A percentile compares a stretch with the other conserved stretches of the same genome.
Evolutionary conservation across 768 basidiomycete genomes (phyloP).

Genomic region (Amanita thiersii): DNA sequence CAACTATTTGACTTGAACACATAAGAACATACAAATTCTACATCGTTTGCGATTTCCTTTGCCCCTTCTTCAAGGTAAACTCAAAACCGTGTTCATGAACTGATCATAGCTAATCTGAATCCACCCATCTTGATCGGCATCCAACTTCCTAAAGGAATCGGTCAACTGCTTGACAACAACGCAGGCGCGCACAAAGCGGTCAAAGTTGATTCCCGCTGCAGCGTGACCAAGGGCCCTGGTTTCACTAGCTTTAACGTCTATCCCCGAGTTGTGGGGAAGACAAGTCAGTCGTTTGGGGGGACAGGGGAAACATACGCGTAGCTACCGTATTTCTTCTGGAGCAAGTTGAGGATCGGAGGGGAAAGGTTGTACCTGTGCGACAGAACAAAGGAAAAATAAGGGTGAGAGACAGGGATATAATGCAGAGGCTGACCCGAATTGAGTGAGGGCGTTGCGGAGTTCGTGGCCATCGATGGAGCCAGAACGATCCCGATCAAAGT

Average conservation of each 20-base stretch:
- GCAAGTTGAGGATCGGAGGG: constrained; percentile 53
- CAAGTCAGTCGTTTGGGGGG: constrained; percentile 14
- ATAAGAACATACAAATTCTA: no score
- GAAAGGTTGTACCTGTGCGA: constrained; percentile 51
- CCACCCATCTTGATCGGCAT: constrained; percentile 63
- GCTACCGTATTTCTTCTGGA: constrained; percentile 78
- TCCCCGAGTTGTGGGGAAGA: constrained; percentile 27
- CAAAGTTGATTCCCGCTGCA: constrained; percentile 64
- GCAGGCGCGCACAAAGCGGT: constrained; percentile 82
- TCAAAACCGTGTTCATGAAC: constrained; percentile 64
- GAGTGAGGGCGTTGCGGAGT: constrained; percentile 56
- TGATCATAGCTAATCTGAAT: constrained; percentile 65
- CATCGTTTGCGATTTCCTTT: no score
- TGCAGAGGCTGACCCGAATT: constrained; percentile 73
- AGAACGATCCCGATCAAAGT: constrained; percentile 79
- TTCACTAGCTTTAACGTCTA: constrained; percentile 52
- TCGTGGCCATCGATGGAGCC: constrained; percentile 71
- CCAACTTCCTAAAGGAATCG: constrained; percentile 61
- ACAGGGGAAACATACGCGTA: neutral
- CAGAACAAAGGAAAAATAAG: neutral
- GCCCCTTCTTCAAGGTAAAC: constrained; percentile 46
- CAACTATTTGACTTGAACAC: no score
- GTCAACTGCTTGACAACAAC: constrained; percentile 74
- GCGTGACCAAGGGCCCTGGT: constrained; percentile 23
- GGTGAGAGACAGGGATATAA: neutral